phyloP scores from a whole-genome alignment of 139 green algal genomes.

The Coccomyxa sp. region DNA sequence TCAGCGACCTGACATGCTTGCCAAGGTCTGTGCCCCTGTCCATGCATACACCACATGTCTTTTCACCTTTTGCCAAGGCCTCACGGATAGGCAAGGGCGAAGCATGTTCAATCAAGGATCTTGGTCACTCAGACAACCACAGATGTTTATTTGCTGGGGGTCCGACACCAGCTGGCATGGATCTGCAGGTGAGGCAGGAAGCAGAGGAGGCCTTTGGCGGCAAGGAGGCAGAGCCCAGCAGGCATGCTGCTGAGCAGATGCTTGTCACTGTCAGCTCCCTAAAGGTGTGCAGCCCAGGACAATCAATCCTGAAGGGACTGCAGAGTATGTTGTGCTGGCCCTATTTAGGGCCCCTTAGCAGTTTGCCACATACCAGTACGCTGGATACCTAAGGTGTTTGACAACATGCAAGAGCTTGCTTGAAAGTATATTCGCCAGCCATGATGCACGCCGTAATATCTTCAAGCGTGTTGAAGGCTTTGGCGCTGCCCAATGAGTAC shows the following conservation, averaged over 20 bases:
- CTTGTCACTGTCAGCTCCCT: constrained; percentile 76
- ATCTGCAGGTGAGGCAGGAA: constrained; percentile 44
- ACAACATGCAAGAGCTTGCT: too few species aligned
- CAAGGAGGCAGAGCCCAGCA: constrained; percentile 19
- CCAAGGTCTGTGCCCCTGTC: background rate
- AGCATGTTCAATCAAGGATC: background rate
- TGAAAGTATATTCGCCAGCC: too few species aligned
- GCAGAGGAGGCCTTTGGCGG: constrained; percentile 44
- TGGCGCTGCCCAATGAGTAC: too few species aligned
- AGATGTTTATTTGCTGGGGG: too few species aligned
- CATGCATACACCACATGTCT: background rate
- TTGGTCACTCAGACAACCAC: too few species aligned
- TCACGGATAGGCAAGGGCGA: background rate
- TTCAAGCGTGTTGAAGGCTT: too few species aligned
- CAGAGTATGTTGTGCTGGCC: too few species aligned
- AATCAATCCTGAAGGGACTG: too few species aligned
- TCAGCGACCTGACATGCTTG: constrained; percentile 23
- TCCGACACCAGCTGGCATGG: background rate
- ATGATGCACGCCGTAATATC: too few species aligned
- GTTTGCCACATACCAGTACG: too few species aligned
- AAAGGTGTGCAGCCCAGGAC: constrained; percentile 65
- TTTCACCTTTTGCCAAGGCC: background rate
- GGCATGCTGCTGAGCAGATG: constrained; percentile 66
- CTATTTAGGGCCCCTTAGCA: too few species aligned
- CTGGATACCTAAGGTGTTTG: too few species aligned